Percentiles rank a stretch among this genome's conserved stretches.
Evolutionary conservation across 371 early-diverging fungal genomes (phyloP).

Genomic region (Mortierella sp.): DNA sequence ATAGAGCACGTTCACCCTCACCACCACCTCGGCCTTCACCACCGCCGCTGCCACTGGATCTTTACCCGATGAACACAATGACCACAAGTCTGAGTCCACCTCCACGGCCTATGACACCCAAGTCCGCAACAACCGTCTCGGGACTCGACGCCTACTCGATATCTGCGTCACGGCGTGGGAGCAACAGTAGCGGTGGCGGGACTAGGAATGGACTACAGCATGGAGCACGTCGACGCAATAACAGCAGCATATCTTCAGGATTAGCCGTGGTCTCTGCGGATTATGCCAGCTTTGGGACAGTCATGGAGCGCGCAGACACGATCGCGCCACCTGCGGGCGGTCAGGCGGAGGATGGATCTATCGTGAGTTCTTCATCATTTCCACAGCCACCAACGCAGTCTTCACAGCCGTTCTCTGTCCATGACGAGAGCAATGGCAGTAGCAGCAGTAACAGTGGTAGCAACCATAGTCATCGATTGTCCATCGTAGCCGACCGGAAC

Average conservation of each 20-base stretch:
- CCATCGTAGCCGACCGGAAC: conserved; percentile 29
- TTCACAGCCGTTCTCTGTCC: neutral
- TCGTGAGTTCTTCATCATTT: conserved; percentile 1
- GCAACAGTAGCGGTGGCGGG: neutral
- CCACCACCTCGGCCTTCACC: conserved; percentile 24
- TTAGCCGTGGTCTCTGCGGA: conserved; percentile 11
- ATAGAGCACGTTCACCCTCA: conserved; percentile 17
- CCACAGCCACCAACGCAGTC: conserved; percentile 2
- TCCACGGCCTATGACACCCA: conserved; percentile 24
- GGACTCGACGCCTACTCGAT: neutral
- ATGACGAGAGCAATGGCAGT: neutral
- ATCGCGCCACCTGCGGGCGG: conserved; percentile 10
- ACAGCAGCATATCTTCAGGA: conserved; percentile 21
- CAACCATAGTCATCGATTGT: conserved; percentile 25
- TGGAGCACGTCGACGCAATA: conserved; percentile 6
- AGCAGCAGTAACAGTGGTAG: conserved; percentile 11
- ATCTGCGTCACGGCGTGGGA: neutral
- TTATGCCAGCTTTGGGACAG: conserved; percentile 42
- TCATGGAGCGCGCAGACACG: conserved; percentile 50
- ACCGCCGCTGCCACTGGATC: conserved; percentile 17
- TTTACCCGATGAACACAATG: conserved; percentile 12
- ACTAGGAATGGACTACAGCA: conserved; percentile 4
- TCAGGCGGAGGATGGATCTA: neutral
- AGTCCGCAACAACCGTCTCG: neutral
- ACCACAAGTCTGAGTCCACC: conserved; percentile 8